Percentiles rank a stretch among this genome's conserved stretches.
Evolutionary conservation across 164 flowering plant genomes (phyloP).

Genomic region (Magnolia officinalis): DNA sequence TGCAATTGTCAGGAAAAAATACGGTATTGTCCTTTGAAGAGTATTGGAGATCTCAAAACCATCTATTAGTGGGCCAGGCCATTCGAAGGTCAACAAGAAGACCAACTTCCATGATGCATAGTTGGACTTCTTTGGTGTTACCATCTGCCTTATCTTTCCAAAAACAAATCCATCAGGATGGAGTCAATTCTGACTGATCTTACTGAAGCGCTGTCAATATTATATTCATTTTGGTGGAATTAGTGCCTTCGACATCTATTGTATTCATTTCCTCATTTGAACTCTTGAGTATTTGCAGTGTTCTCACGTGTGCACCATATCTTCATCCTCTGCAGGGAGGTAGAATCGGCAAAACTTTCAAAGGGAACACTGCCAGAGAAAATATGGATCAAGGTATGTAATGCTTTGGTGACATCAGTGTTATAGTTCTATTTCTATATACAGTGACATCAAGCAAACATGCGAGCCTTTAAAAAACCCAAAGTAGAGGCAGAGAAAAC

Average conservation of each 20-base stretch:
- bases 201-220: background rate
- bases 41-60: too few relatives aligned
- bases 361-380: constrained; percentile 57
- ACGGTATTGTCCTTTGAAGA: too few relatives aligned
- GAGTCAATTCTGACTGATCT: background rate
- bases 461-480: background rate
- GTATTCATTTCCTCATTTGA: background rate
- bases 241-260: background rate
- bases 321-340: constrained; percentile 34
- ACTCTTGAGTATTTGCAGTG: background rate
- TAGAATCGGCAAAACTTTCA: constrained; percentile 41
- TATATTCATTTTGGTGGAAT: background rate
- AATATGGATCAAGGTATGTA: constrained; percentile 69
- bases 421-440: background rate
- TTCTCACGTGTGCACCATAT: background rate
- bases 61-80: too few relatives aligned
- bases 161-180: background rate
- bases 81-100: too few relatives aligned
- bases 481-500: background rate
- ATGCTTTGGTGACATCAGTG: background rate
- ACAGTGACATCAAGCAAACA: background rate
- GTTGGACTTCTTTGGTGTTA: background rate
- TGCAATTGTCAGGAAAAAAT: too few relatives aligned
- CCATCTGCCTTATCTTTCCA: background rate
- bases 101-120: too few relatives aligned